A percentile compares a stretch with the other conserved stretches of the same genome.
These are phyloP conservation scores for Talaromyces amestolkiae DNA, from an alignment of 2,329 filamentous ascomycete genomes.

Conservation along the genomic window DNA sequence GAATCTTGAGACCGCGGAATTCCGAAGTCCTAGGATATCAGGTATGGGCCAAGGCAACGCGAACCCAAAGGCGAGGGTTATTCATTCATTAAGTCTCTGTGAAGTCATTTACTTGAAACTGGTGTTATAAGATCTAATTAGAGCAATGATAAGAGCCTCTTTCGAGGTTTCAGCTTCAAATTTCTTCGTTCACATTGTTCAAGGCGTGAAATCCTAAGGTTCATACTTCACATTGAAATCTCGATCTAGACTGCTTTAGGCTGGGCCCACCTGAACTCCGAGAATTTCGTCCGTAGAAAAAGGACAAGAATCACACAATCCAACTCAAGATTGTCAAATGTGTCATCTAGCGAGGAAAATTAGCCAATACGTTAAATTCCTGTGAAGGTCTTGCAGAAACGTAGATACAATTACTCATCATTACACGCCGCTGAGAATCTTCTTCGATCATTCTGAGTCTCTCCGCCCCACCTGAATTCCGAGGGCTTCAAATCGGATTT, in stretches of 20 bases:
- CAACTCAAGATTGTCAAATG: background rate
- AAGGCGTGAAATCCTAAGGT: background rate
- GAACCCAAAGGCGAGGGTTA: too few relatives aligned
- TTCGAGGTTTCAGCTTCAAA: too few relatives aligned
- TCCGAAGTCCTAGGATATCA: background rate
- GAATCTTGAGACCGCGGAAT: background rate
- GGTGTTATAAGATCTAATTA: too few relatives aligned
- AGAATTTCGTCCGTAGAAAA: background rate
- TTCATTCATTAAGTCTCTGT: too few relatives aligned
- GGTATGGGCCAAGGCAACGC: too few relatives aligned
- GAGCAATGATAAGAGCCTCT: background rate
- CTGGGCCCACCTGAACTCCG: slow-evolving; percentile 15
- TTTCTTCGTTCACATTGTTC: too few relatives aligned
- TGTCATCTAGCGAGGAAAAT: background rate
- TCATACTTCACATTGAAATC: background rate
- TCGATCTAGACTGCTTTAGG: background rate
- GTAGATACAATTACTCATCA: background rate
- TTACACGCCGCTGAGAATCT: background rate
- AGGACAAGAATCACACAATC: background rate
- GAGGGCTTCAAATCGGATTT: slow-evolving; percentile 4
- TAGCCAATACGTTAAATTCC: background rate
- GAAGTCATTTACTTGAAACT: too few relatives aligned
- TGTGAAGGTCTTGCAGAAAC: background rate
- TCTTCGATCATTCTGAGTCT: background rate
- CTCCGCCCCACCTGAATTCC: slow-evolving; percentile 12